These are phyloP conservation scores for Ustilago loliicola DNA, from an alignment of 1,284 basidiomycete species.

Conservation along the genomic window DNA sequence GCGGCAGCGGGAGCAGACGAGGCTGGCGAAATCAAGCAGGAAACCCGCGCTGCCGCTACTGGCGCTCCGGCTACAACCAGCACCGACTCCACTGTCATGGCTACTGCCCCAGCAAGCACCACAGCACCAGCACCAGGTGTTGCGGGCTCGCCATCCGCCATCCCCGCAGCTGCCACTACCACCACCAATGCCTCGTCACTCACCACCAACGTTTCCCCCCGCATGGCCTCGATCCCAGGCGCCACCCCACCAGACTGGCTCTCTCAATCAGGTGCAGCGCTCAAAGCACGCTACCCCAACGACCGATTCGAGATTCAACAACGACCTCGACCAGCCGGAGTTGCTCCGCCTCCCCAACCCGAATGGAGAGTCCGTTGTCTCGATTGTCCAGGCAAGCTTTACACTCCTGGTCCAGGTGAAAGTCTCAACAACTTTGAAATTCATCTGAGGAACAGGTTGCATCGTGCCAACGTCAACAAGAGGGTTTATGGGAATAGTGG, in stretches of 20 bases:
- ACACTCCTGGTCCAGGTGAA: conserved; percentile 92
- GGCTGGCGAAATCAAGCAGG: not conserved
- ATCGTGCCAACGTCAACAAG: conserved; percentile 73
- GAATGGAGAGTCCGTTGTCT: conserved; percentile 95
- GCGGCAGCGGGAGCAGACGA: not conserved
- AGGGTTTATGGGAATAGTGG: conserved; percentile 46
- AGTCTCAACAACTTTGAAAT: conserved; percentile 91
- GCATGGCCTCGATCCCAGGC: conserved; percentile 28
- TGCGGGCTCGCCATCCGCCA: conserved; percentile 10
- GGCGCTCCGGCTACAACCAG: not conserved
- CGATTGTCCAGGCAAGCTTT: conserved; percentile 95
- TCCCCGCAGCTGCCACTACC: conserved; percentile 18
- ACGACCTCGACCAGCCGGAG: conserved; percentile 45
- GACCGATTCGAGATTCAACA: conserved; percentile 77
- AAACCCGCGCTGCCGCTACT: not conserved
- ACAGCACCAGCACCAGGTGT: not conserved
- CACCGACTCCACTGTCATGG: not conserved
- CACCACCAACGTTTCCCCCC: conserved; percentile 36
- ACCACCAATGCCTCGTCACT: conserved; percentile 19
- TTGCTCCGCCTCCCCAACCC: conserved; percentile 40
- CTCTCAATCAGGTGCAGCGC: conserved; percentile 75
- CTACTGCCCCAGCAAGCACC: not conserved
- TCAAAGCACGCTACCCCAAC: conserved; percentile 82
- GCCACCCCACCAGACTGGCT: conserved; percentile 78
- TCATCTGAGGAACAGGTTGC: conserved; percentile 83